These are phyloP conservation scores for Colletotrichum tamarilloi DNA, from an alignment of 2,329 filamentous ascomycete species.

Conservation along the genomic window DNA sequence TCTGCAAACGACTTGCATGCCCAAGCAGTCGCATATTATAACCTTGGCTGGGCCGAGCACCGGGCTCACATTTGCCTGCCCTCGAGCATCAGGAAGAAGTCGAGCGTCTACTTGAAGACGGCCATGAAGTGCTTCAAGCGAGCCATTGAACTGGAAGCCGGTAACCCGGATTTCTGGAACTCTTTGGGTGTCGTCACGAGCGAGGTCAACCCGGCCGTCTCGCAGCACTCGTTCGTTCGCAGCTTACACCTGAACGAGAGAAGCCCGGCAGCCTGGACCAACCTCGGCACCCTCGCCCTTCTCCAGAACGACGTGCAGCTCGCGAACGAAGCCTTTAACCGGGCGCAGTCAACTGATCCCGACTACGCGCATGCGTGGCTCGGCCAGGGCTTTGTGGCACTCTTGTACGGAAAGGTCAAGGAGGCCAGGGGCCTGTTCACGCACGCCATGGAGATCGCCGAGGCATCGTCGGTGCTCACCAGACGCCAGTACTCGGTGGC, in stretches of 20 bases:
- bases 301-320: constrained; percentile 85
- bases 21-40: constrained; percentile 96
- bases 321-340: constrained; percentile 90
- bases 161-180: constrained; percentile 98
- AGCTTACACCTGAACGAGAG: constrained; percentile 94
- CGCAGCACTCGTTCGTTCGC: constrained; percentile 92
- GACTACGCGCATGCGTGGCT: constrained; percentile 95
- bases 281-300: constrained; percentile 87
- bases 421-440: constrained; percentile 90
- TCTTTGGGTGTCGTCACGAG: constrained; percentile 92
- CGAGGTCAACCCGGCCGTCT: constrained; percentile 83
- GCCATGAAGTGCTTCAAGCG: constrained; percentile 93
- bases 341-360: constrained; percentile 93
- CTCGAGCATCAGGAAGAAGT: constrained; percentile 62
- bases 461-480: constrained; percentile 77
- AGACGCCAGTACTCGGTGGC: constrained; percentile 84
- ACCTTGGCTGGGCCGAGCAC: constrained; percentile 94
- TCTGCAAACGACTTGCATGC: constrained; percentile 82
- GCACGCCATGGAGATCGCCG: constrained; percentile 93
- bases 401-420: constrained; percentile 76
- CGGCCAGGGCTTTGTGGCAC: constrained; percentile 87
- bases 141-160: constrained; percentile 93
- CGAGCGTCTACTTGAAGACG: constrained; percentile 78
- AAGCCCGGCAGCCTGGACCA: constrained; percentile 88
- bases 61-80: constrained; percentile 78